These are phyloP conservation scores for Chalara sp. DNA, from an alignment of 2,329 filamentous ascomycete species.

Conservation along the genomic window DNA sequence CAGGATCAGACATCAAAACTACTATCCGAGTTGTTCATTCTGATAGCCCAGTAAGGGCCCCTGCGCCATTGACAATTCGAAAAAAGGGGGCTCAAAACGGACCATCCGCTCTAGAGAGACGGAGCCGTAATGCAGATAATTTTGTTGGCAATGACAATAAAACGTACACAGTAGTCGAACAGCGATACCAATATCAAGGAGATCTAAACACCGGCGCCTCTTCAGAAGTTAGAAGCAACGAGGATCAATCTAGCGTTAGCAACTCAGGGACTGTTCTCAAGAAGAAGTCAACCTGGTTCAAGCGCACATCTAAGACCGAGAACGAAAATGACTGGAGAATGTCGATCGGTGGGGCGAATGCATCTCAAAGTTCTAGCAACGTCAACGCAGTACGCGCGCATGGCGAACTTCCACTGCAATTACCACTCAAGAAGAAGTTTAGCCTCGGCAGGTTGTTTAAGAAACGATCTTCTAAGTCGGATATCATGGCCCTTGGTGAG, in stretches of 20 bases:
- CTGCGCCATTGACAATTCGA: slow-evolving; percentile 25
- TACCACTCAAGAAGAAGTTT: slow-evolving; percentile 23
- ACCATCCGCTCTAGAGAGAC: slow-evolving; percentile 1
- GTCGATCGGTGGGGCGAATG: slow-evolving; percentile 5
- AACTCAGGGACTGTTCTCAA: slow-evolving; percentile 19
- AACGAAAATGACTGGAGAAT: slow-evolving; percentile 15
- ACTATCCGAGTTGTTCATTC: slow-evolving; percentile 24
- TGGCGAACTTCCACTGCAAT: slow-evolving; percentile 1
- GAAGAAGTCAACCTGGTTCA: slow-evolving; percentile 27
- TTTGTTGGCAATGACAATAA: neutral
- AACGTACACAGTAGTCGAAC: slow-evolving; percentile 9
- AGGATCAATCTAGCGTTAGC: slow-evolving; percentile 16
- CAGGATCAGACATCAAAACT: slow-evolving; percentile 10
- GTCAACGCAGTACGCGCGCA: slow-evolving; percentile 2
- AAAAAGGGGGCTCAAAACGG: slow-evolving; percentile 23
- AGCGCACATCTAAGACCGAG: slow-evolving; percentile 21
- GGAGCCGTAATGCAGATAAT: neutral
- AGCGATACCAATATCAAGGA: slow-evolving; percentile 18
- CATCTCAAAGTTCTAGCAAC: slow-evolving; percentile 14
- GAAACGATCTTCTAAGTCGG: slow-evolving; percentile 17
- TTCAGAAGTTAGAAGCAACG: slow-evolving; percentile 13
- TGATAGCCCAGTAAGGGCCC: slow-evolving; percentile 21
- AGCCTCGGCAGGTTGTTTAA: slow-evolving; percentile 24
- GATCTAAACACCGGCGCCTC: slow-evolving; percentile 3
- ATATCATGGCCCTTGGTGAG: slow-evolving; percentile 24